Conservation (phyloP, 768 basidiomycete species). For the Phylloporus sp. region DNA sequence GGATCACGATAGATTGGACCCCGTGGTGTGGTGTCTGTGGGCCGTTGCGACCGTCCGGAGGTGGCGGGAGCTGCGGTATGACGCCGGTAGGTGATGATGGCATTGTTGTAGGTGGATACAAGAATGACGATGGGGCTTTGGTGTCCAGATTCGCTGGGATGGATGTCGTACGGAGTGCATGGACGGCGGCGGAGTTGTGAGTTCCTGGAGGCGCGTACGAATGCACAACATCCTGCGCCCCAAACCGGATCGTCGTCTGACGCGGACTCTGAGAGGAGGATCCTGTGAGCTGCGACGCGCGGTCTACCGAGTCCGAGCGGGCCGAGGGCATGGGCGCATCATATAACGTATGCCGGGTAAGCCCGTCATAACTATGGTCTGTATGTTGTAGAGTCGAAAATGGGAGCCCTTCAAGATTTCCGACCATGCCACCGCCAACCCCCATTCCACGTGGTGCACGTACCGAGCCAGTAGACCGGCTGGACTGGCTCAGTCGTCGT, state of each 20-base stretch:
- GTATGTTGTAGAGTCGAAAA: slow-evolving; percentile 23
- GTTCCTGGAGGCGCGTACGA: slow-evolving; percentile 62
- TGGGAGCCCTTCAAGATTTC: slow-evolving; percentile 21
- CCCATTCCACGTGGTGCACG: slow-evolving; percentile 18
- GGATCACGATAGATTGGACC: slow-evolving; percentile 22
- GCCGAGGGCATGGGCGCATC: slow-evolving; percentile 73
- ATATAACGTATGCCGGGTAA: slow-evolving; percentile 82
- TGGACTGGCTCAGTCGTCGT: slow-evolving; percentile 48
- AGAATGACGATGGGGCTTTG: slow-evolving; percentile 14
- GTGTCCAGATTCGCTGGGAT: slow-evolving; percentile 16
- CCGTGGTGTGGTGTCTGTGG: slow-evolving; percentile 13
- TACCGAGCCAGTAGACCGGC: slow-evolving; percentile 27
- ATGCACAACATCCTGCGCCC: slow-evolving; percentile 67
- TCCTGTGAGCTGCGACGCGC: slow-evolving; percentile 31
- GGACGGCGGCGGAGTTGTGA: slow-evolving; percentile 40
- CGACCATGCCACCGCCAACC: slow-evolving; percentile 28
- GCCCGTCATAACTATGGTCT: slow-evolving; percentile 42
- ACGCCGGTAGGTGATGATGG: not conserved
- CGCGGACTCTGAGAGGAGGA: slow-evolving; percentile 32
- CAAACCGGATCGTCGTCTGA: slow-evolving; percentile 72
- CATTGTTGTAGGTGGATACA: slow-evolving; percentile 22
- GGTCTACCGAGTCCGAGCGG: slow-evolving; percentile 36
- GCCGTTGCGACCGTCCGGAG: slow-evolving; percentile 5
- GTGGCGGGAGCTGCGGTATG: slow-evolving; percentile 14
- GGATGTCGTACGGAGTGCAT: slow-evolving; percentile 27